Conservation (phyloP, 495 filamentous ascomycete genomes). For the Neurospora tetraspora region DNA sequence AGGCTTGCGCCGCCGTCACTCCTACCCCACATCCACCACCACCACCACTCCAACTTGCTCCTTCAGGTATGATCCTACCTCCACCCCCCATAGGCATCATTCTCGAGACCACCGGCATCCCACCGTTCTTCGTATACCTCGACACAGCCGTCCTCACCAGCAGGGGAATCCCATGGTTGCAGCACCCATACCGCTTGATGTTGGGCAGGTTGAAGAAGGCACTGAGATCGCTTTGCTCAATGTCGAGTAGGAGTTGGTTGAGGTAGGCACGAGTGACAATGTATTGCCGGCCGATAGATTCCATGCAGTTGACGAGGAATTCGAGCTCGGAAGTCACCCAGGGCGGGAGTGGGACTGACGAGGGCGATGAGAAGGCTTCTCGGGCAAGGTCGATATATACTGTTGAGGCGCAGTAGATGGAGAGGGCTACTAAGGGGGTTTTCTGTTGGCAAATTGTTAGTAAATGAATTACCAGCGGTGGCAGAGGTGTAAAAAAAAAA, state of each 20-base stretch:
- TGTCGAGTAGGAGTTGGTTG: slow-evolving; percentile 30
- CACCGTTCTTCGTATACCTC: slow-evolving; percentile 11
- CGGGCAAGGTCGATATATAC: slow-evolving; percentile 28
- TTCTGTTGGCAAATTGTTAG: slow-evolving; percentile 12
- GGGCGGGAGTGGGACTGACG: slow-evolving; percentile 14
- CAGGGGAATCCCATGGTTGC: slow-evolving; percentile 28
- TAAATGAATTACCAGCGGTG: neutral
- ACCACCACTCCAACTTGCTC: neutral
- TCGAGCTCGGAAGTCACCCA: slow-evolving; percentile 23
- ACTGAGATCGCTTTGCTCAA: slow-evolving; percentile 26
- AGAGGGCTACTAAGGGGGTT: slow-evolving; percentile 29
- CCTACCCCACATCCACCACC: neutral
- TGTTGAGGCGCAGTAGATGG: slow-evolving; percentile 33
- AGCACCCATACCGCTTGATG: neutral
- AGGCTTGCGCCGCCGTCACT: neutral
- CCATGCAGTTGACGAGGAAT: slow-evolving; percentile 30
- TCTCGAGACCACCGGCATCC: neutral
- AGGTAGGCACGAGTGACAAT: slow-evolving; percentile 30
- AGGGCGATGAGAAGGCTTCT: slow-evolving; percentile 22
- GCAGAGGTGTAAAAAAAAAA: neutral
- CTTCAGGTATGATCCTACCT: neutral
- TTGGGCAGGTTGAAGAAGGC: neutral
- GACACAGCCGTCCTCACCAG: slow-evolving; percentile 25
- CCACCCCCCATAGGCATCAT: neutral
- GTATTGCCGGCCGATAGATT: slow-evolving; percentile 24